phyloP scores from a whole-genome alignment of 257 asterid genomes.

The Dorcoceras hygrometricum region DNA sequence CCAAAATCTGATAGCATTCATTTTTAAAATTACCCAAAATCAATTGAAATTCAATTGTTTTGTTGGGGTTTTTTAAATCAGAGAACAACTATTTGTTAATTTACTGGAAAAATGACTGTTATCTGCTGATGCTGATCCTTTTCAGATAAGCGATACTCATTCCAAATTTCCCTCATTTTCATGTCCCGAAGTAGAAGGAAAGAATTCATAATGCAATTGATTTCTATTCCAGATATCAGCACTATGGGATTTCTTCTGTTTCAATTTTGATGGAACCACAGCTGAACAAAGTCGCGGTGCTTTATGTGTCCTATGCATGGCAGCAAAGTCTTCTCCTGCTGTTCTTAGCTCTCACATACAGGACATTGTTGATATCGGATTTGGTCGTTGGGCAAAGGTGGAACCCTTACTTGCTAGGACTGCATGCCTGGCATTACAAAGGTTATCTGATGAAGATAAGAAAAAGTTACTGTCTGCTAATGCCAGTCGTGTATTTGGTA shows the following conservation, averaged over 20 bases:
- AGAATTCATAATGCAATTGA: constrained; percentile 10
- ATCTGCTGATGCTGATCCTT: constrained; percentile 6
- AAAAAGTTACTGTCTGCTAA: constrained; percentile 59
- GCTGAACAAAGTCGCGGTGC: constrained; percentile 98
- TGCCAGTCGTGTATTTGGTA: constrained; percentile 72
- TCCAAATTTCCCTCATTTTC: constrained; percentile 5
- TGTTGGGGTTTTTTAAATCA: background rate
- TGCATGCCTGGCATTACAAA: constrained; percentile 80
- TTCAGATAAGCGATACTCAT: constrained; percentile 3
- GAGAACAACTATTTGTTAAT: background rate
- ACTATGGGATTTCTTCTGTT: constrained; percentile 95
- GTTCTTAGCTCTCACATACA: constrained; percentile 88
- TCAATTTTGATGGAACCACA: constrained; percentile 83
- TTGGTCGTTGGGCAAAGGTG: constrained; percentile 96
- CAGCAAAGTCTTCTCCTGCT: constrained; percentile 69
- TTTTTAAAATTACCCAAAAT: background rate
- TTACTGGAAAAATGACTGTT: background rate
- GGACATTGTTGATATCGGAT: constrained; percentile 92
- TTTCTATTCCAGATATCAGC: constrained; percentile 72
- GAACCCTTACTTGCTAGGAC: constrained; percentile 95
- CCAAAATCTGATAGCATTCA: background rate
- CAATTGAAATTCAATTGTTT: background rate
- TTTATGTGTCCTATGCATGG: constrained; percentile 87
- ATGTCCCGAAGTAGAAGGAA: constrained; percentile 15
- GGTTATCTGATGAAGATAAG: constrained; percentile 88